Evolutionary conservation across 2,329 filamentous ascomycete genomes (phyloP).

Genomic region (Pyrenophora graminea): DNA sequence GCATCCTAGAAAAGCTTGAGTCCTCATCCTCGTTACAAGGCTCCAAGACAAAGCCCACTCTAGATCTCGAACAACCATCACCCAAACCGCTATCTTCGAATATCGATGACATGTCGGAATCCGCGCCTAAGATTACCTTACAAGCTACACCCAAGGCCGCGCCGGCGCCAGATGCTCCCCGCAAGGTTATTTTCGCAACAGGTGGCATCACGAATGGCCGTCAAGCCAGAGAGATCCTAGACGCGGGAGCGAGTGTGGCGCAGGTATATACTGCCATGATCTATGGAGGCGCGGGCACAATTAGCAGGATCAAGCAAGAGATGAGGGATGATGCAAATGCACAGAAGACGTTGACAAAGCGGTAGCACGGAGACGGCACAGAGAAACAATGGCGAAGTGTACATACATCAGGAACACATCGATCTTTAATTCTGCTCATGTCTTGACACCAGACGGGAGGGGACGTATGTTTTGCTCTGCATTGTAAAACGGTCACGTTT

Average conservation of each 20-base stretch:
- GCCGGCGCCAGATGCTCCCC: conserved; percentile 37
- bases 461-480: no score
- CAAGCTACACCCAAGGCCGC: conserved; percentile 23
- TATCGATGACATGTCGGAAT: conserved; percentile 36
- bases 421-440: no score
- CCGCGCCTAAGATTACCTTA: conserved; percentile 32
- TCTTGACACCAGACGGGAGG: no score
- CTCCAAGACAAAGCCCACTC: conserved; percentile 22
- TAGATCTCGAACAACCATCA: conserved; percentile 24
- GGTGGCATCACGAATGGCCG: conserved; percentile 89
- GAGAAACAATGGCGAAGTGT: not conserved
- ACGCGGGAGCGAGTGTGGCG: conserved; percentile 86
- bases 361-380: not conserved
- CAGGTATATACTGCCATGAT: conserved; percentile 86
- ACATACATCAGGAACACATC: not conserved
- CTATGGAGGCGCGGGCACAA: conserved; percentile 65
- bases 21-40: conserved; percentile 7
- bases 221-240: conserved; percentile 79
- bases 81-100: conserved; percentile 27
- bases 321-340: conserved; percentile 51
- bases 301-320: conserved; percentile 58
- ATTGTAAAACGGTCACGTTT: no score
- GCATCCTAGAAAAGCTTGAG: conserved; percentile 24
- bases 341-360: conserved; percentile 26
- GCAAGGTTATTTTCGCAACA: conserved; percentile 89